Evolutionary conservation across 2,329 filamentous ascomycete species (phyloP).

Genomic region (Decorospora gaudefroyi): DNA sequence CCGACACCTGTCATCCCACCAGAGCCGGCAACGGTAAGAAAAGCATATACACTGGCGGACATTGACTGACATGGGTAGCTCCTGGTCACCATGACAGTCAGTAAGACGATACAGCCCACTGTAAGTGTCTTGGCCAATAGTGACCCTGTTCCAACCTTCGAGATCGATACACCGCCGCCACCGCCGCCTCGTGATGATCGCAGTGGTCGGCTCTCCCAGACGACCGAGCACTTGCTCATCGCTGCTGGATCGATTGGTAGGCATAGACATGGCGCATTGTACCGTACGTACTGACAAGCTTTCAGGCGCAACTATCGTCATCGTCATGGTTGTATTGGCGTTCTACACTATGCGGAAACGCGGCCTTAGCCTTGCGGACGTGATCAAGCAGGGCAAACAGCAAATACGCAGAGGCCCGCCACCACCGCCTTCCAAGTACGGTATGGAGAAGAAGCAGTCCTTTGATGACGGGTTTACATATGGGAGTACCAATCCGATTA

Average conservation of each 20-base stretch:
- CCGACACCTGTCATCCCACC: slow-evolving; percentile 10
- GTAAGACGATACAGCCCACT: slow-evolving; percentile 17
- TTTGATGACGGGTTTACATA: slow-evolving; percentile 32
- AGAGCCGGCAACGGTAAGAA: slow-evolving; percentile 29
- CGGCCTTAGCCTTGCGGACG: slow-evolving; percentile 40
- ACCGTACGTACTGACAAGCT: slow-evolving; percentile 17
- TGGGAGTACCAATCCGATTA: slow-evolving; percentile 30
- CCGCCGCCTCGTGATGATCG: slow-evolving; percentile 18
- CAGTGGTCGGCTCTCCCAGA: slow-evolving; percentile 38
- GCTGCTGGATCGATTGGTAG: slow-evolving; percentile 49
- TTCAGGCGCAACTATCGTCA: slow-evolving; percentile 47
- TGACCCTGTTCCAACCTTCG: slow-evolving; percentile 34
- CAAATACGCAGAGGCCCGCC: slow-evolving; percentile 30
- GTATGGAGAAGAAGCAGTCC: slow-evolving; percentile 34
- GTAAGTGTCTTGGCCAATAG: slow-evolving; percentile 27
- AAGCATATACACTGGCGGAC: not conserved
- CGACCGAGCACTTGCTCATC: slow-evolving; percentile 48
- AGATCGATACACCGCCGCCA: slow-evolving; percentile 30
- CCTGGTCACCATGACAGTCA: slow-evolving; percentile 29
- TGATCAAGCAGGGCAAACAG: slow-evolving; percentile 32
- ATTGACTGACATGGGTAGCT: slow-evolving; percentile 30
- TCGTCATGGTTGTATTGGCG: slow-evolving; percentile 45
- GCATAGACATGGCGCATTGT: not conserved
- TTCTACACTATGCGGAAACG: slow-evolving; percentile 48
- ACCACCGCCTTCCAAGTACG: slow-evolving; percentile 29